These are phyloP conservation scores for Neofusicoccum sp. DNA, from an alignment of 2,329 filamentous ascomycete species.

Conservation along the genomic window DNA sequence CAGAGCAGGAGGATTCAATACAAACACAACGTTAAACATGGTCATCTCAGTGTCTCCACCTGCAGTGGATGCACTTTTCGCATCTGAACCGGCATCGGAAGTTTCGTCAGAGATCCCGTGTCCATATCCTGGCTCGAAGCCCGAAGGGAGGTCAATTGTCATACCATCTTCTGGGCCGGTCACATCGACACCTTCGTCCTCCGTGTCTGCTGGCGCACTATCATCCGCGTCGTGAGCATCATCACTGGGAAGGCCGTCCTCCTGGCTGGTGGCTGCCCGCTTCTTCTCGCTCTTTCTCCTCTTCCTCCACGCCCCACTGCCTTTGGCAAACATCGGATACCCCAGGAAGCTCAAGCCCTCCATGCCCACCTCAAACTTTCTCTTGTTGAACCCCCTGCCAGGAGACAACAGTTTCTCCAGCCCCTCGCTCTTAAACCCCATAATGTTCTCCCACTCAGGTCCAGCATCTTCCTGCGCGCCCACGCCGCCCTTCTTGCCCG, in stretches of 20 bases:
- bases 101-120: slow-evolving; percentile 34
- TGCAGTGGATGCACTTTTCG: slow-evolving; percentile 40
- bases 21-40: slow-evolving; percentile 98
- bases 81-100: slow-evolving; percentile 38
- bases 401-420: slow-evolving; percentile 42
- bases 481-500: slow-evolving; percentile 20
- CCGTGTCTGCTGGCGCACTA: slow-evolving; percentile 18
- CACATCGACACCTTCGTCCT: slow-evolving; percentile 22
- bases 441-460: slow-evolving; percentile 38
- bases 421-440: slow-evolving; percentile 40
- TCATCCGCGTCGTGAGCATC: background rate
- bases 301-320: slow-evolving; percentile 42
- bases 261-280: slow-evolving; percentile 16
- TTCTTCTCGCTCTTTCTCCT: slow-evolving; percentile 25
- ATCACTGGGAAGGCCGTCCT: background rate
- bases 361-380: slow-evolving; percentile 40
- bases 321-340: slow-evolving; percentile 42
- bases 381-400: slow-evolving; percentile 38
- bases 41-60: slow-evolving; percentile 70
- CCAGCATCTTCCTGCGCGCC: slow-evolving; percentile 28
- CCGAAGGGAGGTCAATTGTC: slow-evolving; percentile 33
- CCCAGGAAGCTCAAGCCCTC: slow-evolving; percentile 41
- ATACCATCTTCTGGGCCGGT: slow-evolving; percentile 8
- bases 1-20: slow-evolving; percentile 74
- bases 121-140: slow-evolving; percentile 42